Evolutionary conservation across 2,329 filamentous ascomycete genomes (phyloP).

Genomic region (Chalara sp.): DNA sequence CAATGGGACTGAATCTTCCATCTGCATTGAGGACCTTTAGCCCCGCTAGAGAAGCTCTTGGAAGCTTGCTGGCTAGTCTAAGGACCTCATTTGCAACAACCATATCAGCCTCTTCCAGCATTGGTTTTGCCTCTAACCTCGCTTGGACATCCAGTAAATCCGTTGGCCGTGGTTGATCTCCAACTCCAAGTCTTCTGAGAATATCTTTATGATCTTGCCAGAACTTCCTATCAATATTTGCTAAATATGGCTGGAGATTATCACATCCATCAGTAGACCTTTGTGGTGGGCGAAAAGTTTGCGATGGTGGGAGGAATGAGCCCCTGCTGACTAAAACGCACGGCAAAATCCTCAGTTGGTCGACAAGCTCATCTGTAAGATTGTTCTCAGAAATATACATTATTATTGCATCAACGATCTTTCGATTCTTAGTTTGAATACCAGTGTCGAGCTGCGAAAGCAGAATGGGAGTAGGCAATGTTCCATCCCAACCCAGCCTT

Average conservation of each 20-base stretch:
- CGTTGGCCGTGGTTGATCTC: slow-evolving; percentile 8
- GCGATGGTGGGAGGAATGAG: slow-evolving; percentile 8
- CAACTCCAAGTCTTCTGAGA: slow-evolving; percentile 15
- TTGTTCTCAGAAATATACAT: slow-evolving; percentile 9
- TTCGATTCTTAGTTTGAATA: slow-evolving; percentile 3
- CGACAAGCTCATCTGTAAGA: background rate
- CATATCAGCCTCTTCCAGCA: slow-evolving; percentile 15
- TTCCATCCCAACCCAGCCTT: slow-evolving; percentile 15
- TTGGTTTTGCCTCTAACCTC: slow-evolving; percentile 12
- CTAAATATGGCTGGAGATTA: slow-evolving; percentile 16
- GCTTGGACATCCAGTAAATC: slow-evolving; percentile 18
- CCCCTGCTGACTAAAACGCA: slow-evolving; percentile 11
- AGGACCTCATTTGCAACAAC: slow-evolving; percentile 21
- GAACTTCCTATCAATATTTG: slow-evolving; percentile 17
- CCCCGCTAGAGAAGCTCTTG: slow-evolving; percentile 2
- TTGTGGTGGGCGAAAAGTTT: slow-evolving; percentile 12
- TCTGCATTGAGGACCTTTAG: slow-evolving; percentile 17
- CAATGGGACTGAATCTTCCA: slow-evolving; percentile 10
- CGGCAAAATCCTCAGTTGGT: slow-evolving; percentile 6
- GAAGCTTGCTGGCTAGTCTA: slow-evolving; percentile 11
- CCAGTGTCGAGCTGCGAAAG: slow-evolving; percentile 14
- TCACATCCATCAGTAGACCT: slow-evolving; percentile 8
- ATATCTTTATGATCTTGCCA: slow-evolving; percentile 13
- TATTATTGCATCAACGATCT: slow-evolving; percentile 15
- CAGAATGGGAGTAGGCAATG: slow-evolving; percentile 9